A percentile compares a stretch with the other conserved stretches of the same genome.
Conservation (phyloP, 768 basidiomycete genomes). For the Macrolepiota dolichaula region DNA sequence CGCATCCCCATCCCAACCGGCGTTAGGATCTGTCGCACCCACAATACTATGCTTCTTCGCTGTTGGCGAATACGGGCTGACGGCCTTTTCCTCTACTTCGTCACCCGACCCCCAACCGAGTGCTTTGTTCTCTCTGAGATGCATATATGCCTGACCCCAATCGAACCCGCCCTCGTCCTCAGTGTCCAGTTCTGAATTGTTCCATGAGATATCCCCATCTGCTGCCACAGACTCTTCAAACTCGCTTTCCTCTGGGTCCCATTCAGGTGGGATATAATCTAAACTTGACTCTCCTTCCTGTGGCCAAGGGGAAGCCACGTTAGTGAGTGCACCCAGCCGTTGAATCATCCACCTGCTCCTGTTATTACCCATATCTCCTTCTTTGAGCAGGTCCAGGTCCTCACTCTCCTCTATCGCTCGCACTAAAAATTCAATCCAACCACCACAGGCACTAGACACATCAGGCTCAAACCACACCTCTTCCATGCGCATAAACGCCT, state of each 20-base stretch:
- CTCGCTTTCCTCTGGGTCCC: slow-evolving; percentile 34
- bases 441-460: slow-evolving; percentile 49
- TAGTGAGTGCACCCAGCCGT: slow-evolving; percentile 34
- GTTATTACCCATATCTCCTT: slow-evolving; percentile 28
- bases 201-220: slow-evolving; percentile 41
- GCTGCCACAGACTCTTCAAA: slow-evolving; percentile 31
- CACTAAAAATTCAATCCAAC: slow-evolving; percentile 55
- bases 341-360: slow-evolving; percentile 41
- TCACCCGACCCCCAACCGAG: slow-evolving; percentile 14
- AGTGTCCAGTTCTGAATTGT: slow-evolving; percentile 34
- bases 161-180: slow-evolving; percentile 23
- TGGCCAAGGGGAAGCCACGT: slow-evolving; percentile 26
- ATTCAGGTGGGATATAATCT: slow-evolving; percentile 40
- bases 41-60: slow-evolving; percentile 10
- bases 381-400: slow-evolving; percentile 34
- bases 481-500: slow-evolving; percentile 45
- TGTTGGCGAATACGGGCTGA: slow-evolving; percentile 2
- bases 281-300: slow-evolving; percentile 28
- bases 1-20: slow-evolving; percentile 45
- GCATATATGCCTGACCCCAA: slow-evolving; percentile 16
- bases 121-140: slow-evolving; percentile 11
- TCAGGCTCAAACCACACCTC: slow-evolving; percentile 49
- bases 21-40: slow-evolving; percentile 29
- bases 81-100: slow-evolving; percentile 10
- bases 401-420: slow-evolving; percentile 42